Percentiles rank a stretch among this genome's conserved stretches.
Conservation (phyloP, 768 basidiomycete species). For the Plicaturopsis crispa region DNA sequence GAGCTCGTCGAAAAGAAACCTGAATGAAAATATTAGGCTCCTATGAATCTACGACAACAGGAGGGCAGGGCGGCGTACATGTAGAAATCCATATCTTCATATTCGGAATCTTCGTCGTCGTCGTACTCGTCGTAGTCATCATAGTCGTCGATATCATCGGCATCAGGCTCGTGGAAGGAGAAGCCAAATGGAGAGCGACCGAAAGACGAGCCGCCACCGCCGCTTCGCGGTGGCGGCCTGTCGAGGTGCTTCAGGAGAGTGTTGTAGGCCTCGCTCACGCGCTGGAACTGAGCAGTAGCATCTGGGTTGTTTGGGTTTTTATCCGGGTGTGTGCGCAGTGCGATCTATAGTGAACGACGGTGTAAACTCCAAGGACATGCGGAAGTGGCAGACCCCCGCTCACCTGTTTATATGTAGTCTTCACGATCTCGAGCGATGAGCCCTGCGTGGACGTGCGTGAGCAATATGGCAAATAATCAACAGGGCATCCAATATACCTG, state of each 20-base stretch:
- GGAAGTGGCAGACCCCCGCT: no score
- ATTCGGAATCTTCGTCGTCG: conserved; percentile 25
- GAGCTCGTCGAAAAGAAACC: conserved; percentile 42
- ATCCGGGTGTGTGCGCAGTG: conserved; percentile 67
- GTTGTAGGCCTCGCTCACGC: conserved; percentile 61
- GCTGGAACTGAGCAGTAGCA: conserved; percentile 66
- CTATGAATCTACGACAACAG: background rate
- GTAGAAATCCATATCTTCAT: conserved; percentile 31
- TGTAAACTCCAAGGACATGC: conserved; percentile 1
- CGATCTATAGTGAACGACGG: conserved; percentile 30
- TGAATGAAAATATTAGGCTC: conserved; percentile 13
- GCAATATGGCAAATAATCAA: conserved; percentile 6
- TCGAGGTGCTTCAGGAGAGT: conserved; percentile 50
- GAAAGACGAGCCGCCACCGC: conserved; percentile 6
- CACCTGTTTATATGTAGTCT: conserved; percentile 64
- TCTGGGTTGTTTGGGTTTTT: conserved; percentile 61
- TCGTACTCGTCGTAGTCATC: conserved; percentile 30
- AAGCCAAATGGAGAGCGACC: conserved; percentile 8
- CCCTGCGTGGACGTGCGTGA: conserved; percentile 30
- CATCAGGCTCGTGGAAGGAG: conserved; percentile 1
- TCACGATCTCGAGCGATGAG: conserved; percentile 55
- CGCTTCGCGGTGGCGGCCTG: conserved; percentile 17
- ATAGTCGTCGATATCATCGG: conserved; percentile 12
- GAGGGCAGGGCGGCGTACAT: no score
- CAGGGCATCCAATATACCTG: conserved; percentile 29